Evolutionary conservation across 2,329 filamentous ascomycete species (phyloP).

Genomic region (Stagonosporopsis rhizophila): DNA sequence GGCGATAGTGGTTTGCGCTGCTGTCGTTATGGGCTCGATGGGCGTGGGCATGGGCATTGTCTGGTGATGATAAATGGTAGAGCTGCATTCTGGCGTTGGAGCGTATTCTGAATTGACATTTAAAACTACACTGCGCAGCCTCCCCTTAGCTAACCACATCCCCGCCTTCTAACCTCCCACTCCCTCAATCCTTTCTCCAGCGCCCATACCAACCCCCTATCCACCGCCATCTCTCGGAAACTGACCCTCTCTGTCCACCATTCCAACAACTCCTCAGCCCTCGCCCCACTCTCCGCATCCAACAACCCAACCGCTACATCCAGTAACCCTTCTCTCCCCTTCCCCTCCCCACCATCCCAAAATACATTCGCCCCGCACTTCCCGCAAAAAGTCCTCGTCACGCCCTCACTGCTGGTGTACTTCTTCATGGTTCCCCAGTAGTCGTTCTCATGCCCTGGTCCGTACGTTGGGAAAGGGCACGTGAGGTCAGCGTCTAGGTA

Average conservation of each 20-base stretch:
- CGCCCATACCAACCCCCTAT: conserved; percentile 48
- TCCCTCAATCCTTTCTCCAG: conserved; percentile 42
- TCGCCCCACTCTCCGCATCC: conserved; percentile 52
- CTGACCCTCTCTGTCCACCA: conserved; percentile 52
- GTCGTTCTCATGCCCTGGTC: conserved; percentile 3
- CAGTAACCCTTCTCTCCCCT: conserved; percentile 50
- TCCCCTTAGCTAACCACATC: not conserved
- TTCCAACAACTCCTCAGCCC: conserved; percentile 53
- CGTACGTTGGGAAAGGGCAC: conserved; percentile 18
- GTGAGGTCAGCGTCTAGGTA: conserved; percentile 40
- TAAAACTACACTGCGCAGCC: not conserved
- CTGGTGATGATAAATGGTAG: not conserved
- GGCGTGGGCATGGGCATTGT: conserved; percentile 9
- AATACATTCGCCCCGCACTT: conserved; percentile 57
- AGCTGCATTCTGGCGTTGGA: not conserved
- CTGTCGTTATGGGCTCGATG: conserved; percentile 18
- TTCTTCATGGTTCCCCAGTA: conserved; percentile 52
- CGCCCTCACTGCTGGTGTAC: conserved; percentile 54
- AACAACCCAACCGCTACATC: conserved; percentile 58
- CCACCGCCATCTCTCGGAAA: conserved; percentile 43
- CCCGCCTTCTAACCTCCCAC: not conserved
- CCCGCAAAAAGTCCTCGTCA: conserved; percentile 58
- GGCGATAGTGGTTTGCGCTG: conserved; percentile 19
- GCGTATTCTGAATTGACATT: not conserved
- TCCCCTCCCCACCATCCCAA: conserved; percentile 46